phyloP scores from a whole-genome alignment of 129 eudicot species.

The Saussurea involucrata region DNA sequence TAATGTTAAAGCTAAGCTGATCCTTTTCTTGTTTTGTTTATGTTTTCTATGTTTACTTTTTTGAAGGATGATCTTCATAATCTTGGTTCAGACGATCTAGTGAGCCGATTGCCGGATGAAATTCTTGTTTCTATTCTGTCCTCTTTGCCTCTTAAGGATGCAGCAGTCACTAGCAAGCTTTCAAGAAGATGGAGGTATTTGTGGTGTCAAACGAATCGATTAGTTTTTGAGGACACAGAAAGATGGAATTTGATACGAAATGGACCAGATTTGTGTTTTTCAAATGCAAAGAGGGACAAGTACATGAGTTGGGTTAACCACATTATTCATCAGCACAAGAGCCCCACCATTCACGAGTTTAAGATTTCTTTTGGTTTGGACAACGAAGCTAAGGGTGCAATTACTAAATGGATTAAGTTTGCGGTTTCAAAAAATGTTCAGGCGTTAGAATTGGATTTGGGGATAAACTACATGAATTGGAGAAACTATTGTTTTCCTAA shows the following conservation, averaged over 20 bases:
- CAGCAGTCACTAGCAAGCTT: constrained; percentile 32
- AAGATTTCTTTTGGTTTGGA: constrained; percentile 29
- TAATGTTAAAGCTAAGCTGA: not conserved
- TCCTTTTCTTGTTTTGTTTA: not conserved
- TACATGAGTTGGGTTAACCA: constrained; percentile 39
- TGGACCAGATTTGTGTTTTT: too few species aligned
- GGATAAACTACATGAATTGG: constrained; percentile 21
- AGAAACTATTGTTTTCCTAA: constrained; percentile 25
- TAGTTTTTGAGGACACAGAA: constrained; percentile 33
- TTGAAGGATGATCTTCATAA: not conserved
- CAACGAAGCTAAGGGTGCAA: not conserved
- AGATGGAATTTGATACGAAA: not conserved
- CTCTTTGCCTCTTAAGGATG: constrained; percentile 31
- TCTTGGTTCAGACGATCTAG: not conserved
- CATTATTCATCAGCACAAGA: constrained; percentile 13
- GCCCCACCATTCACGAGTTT: constrained; percentile 19
- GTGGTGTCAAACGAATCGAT: constrained; percentile 20
- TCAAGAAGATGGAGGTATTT: constrained; percentile 32
- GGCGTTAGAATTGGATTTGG: constrained; percentile 39
- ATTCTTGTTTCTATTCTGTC: constrained; percentile 37
- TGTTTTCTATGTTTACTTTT: too few species aligned
- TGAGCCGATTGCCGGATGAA: constrained; percentile 24
- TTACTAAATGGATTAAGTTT: constrained; percentile 39
- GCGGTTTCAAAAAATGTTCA: constrained; percentile 29
- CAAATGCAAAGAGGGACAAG: constrained; percentile 4